phyloP scores from a whole-genome alignment of 1,139 yeast species.

The Suhomyces chickasaworum region DNA sequence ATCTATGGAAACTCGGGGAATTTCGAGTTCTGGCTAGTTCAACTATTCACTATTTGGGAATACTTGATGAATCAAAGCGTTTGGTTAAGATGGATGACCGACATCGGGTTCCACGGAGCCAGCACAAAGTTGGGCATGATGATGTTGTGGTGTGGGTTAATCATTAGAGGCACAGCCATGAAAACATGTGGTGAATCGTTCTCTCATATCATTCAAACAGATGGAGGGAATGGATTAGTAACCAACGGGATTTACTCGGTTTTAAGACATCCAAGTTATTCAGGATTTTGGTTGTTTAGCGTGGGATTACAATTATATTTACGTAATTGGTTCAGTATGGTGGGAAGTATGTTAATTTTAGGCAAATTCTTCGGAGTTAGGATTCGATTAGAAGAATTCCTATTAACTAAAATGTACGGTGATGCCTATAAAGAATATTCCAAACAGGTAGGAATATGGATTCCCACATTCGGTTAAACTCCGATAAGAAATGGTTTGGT shows the following conservation, averaged over 20 bases:
- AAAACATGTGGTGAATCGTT: conserved; percentile 40
- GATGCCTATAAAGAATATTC: conserved; percentile 31
- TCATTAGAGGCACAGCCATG: conserved; percentile 35
- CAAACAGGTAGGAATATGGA: conserved; percentile 29
- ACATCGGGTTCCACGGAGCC: neutral
- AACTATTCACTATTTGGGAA: conserved; percentile 31
- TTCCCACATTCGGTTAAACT: conserved; percentile 23
- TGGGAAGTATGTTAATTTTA: conserved; percentile 24
- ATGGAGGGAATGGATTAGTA: conserved; percentile 21
- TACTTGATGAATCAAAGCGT: conserved; percentile 15
- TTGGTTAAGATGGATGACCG: conserved; percentile 8
- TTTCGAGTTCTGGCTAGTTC: conserved; percentile 35
- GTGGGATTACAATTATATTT: conserved; percentile 38
- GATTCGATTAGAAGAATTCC: conserved; percentile 41
- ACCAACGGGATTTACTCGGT: conserved; percentile 35
- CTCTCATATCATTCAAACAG: conserved; percentile 31
- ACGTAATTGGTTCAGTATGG: conserved; percentile 26
- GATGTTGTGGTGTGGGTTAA: conserved; percentile 27
- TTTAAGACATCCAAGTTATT: conserved; percentile 44
- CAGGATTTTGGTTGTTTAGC: conserved; percentile 44
- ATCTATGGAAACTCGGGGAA: conserved; percentile 42
- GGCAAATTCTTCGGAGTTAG: conserved; percentile 35
- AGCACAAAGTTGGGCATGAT: conserved; percentile 16
- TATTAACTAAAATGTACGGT: conserved; percentile 33
- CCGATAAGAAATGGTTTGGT: neutral